Evolutionary conservation across 2,329 filamentous ascomycete species (phyloP).

Genomic region (Aspergillus oerlinghausenensis): DNA sequence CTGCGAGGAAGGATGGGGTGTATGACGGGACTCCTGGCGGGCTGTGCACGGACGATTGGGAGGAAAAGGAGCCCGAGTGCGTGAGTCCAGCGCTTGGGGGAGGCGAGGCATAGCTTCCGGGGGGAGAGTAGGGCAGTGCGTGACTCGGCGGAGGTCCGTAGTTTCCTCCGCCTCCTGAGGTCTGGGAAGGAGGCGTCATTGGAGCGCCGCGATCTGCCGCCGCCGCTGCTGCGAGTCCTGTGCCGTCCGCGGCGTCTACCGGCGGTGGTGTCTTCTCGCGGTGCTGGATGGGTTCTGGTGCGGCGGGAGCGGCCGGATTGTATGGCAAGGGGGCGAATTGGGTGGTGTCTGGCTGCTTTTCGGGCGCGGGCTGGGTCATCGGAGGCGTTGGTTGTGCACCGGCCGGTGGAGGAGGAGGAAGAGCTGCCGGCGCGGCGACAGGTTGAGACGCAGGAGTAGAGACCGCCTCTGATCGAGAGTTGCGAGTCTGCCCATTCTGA

Average conservation of each 20-base stretch:
- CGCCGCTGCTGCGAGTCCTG: conserved; percentile 41
- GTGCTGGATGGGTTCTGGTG: conserved; percentile 59
- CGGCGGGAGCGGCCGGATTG: conserved; percentile 62
- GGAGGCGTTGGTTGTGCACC: conserved; percentile 14
- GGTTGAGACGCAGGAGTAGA: conserved; percentile 17
- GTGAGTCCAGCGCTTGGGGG: conserved; percentile 32
- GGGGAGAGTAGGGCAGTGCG: conserved; percentile 19
- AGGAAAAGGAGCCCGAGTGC: conserved; percentile 22
- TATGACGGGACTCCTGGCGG: conserved; percentile 27
- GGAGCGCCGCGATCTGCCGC: conserved; percentile 34
- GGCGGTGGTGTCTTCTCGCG: conserved; percentile 65
- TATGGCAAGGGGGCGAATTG: conserved; percentile 55
- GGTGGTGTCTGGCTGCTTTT: conserved; percentile 25
- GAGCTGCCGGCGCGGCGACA: conserved; percentile 16
- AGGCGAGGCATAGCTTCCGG: conserved; percentile 30
- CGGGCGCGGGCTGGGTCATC: conserved; percentile 10
- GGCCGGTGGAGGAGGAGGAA: conserved; percentile 25
- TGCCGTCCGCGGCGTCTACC: conserved; percentile 48
- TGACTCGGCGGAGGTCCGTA: conserved; percentile 21
- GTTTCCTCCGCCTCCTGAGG: conserved; percentile 11
- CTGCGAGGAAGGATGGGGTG: conserved; percentile 18
- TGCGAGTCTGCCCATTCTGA: conserved; percentile 40
- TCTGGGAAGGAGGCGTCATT: conserved; percentile 28
- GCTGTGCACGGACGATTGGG: conserved; percentile 21
- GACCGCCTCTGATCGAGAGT: conserved; percentile 30